These are phyloP conservation scores for Fusarium sp. DNA, from an alignment of 2,329 filamentous ascomycete genomes.

Conservation along the genomic window DNA sequence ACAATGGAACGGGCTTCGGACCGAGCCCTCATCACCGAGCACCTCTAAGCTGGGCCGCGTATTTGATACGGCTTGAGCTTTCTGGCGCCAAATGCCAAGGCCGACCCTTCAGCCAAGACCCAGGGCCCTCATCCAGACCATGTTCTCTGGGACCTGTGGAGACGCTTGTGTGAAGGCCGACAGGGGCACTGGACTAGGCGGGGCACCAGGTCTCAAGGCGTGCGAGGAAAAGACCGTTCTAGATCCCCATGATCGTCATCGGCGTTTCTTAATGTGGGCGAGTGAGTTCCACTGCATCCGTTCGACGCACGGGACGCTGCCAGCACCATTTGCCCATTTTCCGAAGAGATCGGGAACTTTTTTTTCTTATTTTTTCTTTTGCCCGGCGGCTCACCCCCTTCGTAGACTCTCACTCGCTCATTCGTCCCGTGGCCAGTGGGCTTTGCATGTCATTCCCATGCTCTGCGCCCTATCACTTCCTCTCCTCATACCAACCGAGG, in stretches of 20 bases:
- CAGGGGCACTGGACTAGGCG: constrained; percentile 28
- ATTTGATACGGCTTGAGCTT: not conserved
- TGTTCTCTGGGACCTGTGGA: constrained; percentile 28
- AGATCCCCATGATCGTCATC: constrained; percentile 41
- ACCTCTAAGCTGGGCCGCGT: not conserved
- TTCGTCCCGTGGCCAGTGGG: not conserved
- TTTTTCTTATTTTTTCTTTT: constrained; percentile 2
- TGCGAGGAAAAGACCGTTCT: constrained; percentile 39
- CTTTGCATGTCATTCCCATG: constrained; percentile 14
- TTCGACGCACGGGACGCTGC: constrained; percentile 30
- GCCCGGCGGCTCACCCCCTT: not conserved
- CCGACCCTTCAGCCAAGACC: constrained; percentile 25
- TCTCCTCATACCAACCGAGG: constrained; percentile 8
- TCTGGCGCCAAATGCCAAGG: constrained; percentile 22
- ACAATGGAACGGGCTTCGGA: constrained; percentile 3
- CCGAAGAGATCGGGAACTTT: constrained; percentile 34
- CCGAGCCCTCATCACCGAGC: constrained; percentile 1
- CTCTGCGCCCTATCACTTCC: not conserved
- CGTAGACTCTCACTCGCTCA: not conserved
- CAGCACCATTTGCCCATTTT: constrained; percentile 25
- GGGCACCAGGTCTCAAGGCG: constrained; percentile 21
- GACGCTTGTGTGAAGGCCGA: constrained; percentile 10
- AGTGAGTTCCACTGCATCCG: constrained; percentile 37
- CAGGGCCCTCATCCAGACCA: constrained; percentile 26
- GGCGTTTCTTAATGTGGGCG: constrained; percentile 38